phyloP scores from a whole-genome alignment of 2,329 filamentous ascomycete genomes.

The Aspergillus ruber region DNA sequence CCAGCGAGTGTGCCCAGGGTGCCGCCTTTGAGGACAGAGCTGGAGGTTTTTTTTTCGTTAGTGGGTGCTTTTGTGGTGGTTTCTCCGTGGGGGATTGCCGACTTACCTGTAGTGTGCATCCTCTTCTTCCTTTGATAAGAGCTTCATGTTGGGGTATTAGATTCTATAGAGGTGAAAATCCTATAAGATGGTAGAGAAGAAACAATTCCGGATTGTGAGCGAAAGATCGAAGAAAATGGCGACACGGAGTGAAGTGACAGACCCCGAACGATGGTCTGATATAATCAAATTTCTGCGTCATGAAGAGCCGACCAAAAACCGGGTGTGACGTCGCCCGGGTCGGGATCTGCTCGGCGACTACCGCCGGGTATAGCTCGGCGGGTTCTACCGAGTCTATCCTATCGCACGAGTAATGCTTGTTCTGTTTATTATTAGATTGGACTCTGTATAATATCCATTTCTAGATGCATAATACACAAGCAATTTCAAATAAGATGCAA shows the following conservation, averaged over 20 bases:
- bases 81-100: neutral
- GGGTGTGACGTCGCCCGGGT: neutral
- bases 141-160: constrained; percentile 64
- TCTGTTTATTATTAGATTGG: no score
- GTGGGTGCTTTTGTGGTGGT: constrained; percentile 12
- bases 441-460: neutral
- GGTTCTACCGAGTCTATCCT: neutral
- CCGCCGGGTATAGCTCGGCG: neutral
- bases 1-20: constrained; percentile 65
- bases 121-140: constrained; percentile 92
- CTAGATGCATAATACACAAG: neutral
- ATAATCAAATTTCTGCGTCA: neutral
- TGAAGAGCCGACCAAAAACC: neutral
- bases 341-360: constrained; percentile 17
- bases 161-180: neutral
- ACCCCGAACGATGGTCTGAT: neutral
- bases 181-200: neutral
- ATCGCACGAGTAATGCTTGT: no score
- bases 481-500: neutral
- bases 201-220: neutral
- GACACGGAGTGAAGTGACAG: neutral
- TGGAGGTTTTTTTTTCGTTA: constrained; percentile 22
- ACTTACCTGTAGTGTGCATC: constrained; percentile 67
- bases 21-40: constrained; percentile 72
- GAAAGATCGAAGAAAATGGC: neutral